Base-by-base conservation (phyloP, 2,329 filamentous ascomycete species). In the Aspergillus ochraceoroseus region DNA sequence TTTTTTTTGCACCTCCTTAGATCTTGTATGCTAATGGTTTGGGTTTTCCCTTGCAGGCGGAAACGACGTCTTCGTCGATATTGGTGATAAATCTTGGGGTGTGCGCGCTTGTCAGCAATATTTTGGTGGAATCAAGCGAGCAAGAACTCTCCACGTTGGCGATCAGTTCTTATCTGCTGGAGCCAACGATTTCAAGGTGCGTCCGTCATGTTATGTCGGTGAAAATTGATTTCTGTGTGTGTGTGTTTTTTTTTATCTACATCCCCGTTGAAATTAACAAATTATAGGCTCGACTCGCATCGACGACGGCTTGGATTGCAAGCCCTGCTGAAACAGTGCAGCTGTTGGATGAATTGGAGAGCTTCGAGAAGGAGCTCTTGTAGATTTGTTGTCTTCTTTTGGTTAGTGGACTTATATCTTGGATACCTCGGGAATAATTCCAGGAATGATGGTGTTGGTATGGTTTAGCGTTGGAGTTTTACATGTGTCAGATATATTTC, bases 161-260 rank as follows among this genome's bases (percentile, higher is more conserved):
- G 80, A 98, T 66, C 92, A 98, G 68, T 98, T 98, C 64, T 70
- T 98, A 48, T 94, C 86, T 46, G 90, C 90, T 3, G 89, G 89
- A 0, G 87, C 88, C 11, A 98, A 98, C 66, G 92, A 98, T 66
- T 98, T 96, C 72, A 95, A 95, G 71, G 86, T n/a, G n/a, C n/a
- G n/a, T n/a, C n/a, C n/a, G n/a, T n/a, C n/a, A n/a, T n/a, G n/a
- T n/a, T n/a, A n/a, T n/a, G n/a, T n/a, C n/a, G n/a, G n/a, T n/a
- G n/a, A n/a, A n/a, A n/a, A n/a, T n/a, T n/a, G n/a, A n/a, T n/a
- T n/a, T n/a, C n/a, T n/a, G n/a, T n/a, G n/a, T n/a, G n/a, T n/a
- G n/a, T 73, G 45, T 31, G 53, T 44, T 36, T 26, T 39, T 29
- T 8, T 19, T 17, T n/a, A 11, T 20, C 13, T 19, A n/a, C 6